Conservation (phyloP, 2,329 filamentous ascomycete species). For the Onygena corvina region DNA sequence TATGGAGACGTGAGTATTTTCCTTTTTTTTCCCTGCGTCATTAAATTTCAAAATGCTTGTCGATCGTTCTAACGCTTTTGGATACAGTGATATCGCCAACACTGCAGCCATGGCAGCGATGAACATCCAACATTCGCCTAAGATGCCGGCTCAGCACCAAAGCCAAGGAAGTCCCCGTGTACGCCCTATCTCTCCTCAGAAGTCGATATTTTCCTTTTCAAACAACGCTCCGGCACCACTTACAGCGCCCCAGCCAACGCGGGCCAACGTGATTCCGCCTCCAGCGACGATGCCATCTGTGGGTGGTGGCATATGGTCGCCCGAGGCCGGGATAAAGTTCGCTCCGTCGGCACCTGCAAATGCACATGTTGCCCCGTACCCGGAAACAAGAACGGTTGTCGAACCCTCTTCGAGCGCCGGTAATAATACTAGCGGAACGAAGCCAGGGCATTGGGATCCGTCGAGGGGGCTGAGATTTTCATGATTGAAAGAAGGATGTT, state of each 20-base stretch:
- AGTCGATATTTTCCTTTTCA: constrained; percentile 25
- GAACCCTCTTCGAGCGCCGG: constrained; percentile 15
- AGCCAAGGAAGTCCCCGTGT: background rate
- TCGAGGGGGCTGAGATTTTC: constrained; percentile 47
- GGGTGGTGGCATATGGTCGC: constrained; percentile 57
- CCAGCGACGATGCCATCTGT: constrained; percentile 16
- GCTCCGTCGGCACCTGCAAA: constrained; percentile 32
- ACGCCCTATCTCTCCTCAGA: constrained; percentile 23
- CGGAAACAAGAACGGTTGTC: constrained; percentile 12
- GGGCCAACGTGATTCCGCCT: constrained; percentile 21
- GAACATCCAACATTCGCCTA: constrained; percentile 39
- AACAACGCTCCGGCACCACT: constrained; percentile 42
- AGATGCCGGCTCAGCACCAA: constrained; percentile 28
- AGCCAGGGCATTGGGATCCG: constrained; percentile 48
- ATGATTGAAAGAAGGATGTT: constrained; percentile 12
- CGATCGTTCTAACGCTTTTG: constrained; percentile 5
- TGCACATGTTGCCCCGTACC: constrained; percentile 4
- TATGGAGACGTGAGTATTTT: constrained; percentile 54
- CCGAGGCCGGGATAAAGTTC: constrained; percentile 71
- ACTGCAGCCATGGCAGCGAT: constrained; percentile 45
- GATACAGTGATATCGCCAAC: constrained; percentile 43
- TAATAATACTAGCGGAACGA: background rate
- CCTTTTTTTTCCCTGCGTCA: no score
- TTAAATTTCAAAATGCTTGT: background rate
- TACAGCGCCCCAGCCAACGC: constrained; percentile 5